Evolutionary conservation across 116 monocot species (phyloP).

Genomic region (Posidonia oceanica): DNA sequence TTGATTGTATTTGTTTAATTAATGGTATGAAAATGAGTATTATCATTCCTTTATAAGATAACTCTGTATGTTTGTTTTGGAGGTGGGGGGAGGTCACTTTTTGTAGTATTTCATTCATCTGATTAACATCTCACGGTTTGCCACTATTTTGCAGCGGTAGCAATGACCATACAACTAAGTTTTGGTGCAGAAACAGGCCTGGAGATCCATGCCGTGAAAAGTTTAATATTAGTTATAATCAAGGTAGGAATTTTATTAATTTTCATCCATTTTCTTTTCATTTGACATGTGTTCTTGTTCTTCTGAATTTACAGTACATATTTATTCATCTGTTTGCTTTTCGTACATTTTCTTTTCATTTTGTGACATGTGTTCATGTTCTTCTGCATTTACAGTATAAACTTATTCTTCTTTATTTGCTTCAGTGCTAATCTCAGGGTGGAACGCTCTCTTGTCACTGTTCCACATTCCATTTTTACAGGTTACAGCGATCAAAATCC

Average conservation of each 20-base stretch:
- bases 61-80: too few species aligned
- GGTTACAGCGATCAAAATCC: slow-evolving; percentile 74
- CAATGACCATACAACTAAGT: slow-evolving; percentile 92
- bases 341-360: not conserved
- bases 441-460: not conserved
- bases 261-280: not conserved
- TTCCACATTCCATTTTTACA: slow-evolving; percentile 15
- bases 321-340: not conserved
- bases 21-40: too few species aligned
- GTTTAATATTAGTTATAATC: slow-evolving; percentile 36
- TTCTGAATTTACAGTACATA: not conserved
- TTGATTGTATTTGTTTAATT: too few species aligned
- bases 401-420: not conserved
- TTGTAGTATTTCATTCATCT: too few species aligned
- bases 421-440: not conserved
- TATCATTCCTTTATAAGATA: too few species aligned
- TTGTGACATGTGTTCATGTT: not conserved
- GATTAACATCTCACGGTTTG: not conserved
- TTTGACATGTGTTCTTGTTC: not conserved
- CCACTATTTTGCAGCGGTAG: slow-evolving; percentile 66
- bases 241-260: slow-evolving; percentile 33
- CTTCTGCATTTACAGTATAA: not conserved
- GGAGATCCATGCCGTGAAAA: slow-evolving; percentile 75
- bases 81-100: too few species aligned
- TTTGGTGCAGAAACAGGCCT: slow-evolving; percentile 99